Conservation (phyloP, 2,329 filamentous ascomycete genomes). For the Aspergillus texensis region DNA sequence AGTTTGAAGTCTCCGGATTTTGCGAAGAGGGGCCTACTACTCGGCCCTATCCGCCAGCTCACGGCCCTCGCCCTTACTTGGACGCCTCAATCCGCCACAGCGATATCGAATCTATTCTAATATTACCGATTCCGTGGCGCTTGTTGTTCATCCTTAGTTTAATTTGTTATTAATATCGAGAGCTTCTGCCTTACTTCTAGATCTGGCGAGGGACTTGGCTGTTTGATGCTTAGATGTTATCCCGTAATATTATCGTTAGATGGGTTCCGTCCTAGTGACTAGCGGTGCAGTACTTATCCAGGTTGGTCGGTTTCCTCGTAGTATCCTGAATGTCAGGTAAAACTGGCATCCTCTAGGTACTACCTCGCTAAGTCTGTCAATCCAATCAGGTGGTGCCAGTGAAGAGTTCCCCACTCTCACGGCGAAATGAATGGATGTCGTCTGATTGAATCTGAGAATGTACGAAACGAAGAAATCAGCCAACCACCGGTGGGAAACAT, state of each 20-base stretch:
- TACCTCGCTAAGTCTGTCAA: slow-evolving; percentile 4
- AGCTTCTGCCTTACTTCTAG: background rate
- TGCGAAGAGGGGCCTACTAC: background rate
- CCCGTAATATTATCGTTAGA: slow-evolving; percentile 19
- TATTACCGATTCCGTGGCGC: background rate
- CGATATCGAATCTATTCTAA: background rate
- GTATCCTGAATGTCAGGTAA: background rate
- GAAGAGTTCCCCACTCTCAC: background rate
- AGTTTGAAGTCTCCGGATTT: slow-evolving; percentile 22
- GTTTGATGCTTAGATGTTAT: slow-evolving; percentile 1
- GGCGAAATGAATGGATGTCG: background rate
- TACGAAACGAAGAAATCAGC: background rate
- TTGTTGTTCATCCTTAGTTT: background rate
- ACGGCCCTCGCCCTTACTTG: background rate
- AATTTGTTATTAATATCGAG: background rate
- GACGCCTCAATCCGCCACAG: background rate
- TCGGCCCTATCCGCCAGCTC: slow-evolving; percentile 16
- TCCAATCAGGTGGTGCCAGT: background rate
- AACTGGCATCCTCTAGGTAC: background rate
- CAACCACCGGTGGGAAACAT: background rate
- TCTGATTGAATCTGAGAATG: background rate
- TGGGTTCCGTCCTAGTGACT: background rate
- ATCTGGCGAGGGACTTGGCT: background rate
- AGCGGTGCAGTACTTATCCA: background rate
- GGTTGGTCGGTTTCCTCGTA: background rate